Base-by-base conservation (phyloP, 2,329 filamentous ascomycete genomes). In the Thielaviopsis musarum region DNA sequence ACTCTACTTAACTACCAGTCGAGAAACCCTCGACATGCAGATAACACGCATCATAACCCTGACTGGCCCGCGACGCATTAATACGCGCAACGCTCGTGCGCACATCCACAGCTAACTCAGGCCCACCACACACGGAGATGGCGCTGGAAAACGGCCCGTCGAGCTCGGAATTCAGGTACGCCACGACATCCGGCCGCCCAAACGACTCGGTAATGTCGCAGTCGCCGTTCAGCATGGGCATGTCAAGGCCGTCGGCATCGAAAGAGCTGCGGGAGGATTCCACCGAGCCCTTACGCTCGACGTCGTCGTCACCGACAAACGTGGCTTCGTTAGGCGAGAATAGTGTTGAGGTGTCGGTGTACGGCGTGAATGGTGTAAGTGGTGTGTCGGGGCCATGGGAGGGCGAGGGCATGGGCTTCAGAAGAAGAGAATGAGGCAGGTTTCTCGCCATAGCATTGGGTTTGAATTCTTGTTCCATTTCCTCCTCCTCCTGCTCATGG, bases 61-160 rank as follows among this genome's bases (percentile, higher is more conserved):
- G 34, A 6, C 3, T 45, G 9, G 54, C 57, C 12, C 60, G 53
- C 17, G 51, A 45, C 21, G 24, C 41, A 57, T 62, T 57, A 19
- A 62, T 59, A 15, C 69, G 70, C 1, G 77, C 76, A 2, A 83
- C 79, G 61, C 73, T 76, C 63, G 79, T 83, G 58, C 81, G 71
- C 13, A 78, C 75, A 57, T 70, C 70, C 1, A 78, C 71, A 1
- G 80, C 78, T 21, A 83, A 69, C 55, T 77, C 76, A 54, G 74
- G 74, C 1, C 80, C 81, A 19, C 79, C 80, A 63, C 80, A 83
- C 0, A 82, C 80, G 66, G 13, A 78, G 71, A 58, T 83, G 77
- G 62, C 81, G 74, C 0, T 68, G 65, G 54, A 73, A 72, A 2
- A 83, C 70, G 64, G 81, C 73, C 0, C 79, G 77, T 13, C 79